These are phyloP conservation scores for Dothistroma septosporum DNA, from an alignment of 2,329 filamentous ascomycete species.

Conservation along the genomic window DNA sequence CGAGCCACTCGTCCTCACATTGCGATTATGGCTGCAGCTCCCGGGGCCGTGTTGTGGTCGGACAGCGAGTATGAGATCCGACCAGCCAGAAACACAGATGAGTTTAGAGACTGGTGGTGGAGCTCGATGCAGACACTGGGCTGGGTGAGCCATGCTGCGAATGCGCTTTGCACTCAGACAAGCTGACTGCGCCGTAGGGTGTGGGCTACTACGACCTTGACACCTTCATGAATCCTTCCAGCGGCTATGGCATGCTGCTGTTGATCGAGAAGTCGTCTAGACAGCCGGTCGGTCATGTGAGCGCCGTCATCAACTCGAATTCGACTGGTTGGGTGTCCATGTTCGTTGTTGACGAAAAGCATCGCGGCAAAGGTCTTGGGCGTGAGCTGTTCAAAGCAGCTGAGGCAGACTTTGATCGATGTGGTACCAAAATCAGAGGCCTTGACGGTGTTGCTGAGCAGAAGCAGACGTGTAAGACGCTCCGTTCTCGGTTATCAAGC, in stretches of 20 bases:
- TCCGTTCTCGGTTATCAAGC: not conserved
- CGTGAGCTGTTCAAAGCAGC: slow-evolving; percentile 31
- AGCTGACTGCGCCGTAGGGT: slow-evolving; percentile 26
- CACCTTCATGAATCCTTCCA: slow-evolving; percentile 32
- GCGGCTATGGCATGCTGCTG: slow-evolving; percentile 33
- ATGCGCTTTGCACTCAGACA: not conserved
- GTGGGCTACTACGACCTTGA: slow-evolving; percentile 32
- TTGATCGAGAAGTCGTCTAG: slow-evolving; percentile 25
- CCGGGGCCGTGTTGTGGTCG: slow-evolving; percentile 11
- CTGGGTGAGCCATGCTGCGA: slow-evolving; percentile 28
- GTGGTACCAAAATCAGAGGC: slow-evolving; percentile 28
- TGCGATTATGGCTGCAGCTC: not conserved
- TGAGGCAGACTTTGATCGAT: slow-evolving; percentile 24
- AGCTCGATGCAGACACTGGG: slow-evolving; percentile 34
- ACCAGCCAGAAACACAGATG: slow-evolving; percentile 14
- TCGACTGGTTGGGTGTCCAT: slow-evolving; percentile 38
- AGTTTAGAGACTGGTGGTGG: slow-evolving; percentile 33
- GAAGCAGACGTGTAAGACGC: slow-evolving; percentile 28
- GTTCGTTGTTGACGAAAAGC: slow-evolving; percentile 34
- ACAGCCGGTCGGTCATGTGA: slow-evolving; percentile 33
- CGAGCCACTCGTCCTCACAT: no score
- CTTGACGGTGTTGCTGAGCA: slow-evolving; percentile 39
- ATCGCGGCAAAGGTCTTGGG: slow-evolving; percentile 35
- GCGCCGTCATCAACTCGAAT: slow-evolving; percentile 35
- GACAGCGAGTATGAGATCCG: slow-evolving; percentile 20